Percentiles rank a stretch among this genome's conserved stretches.
phyloP scores from a whole-genome alignment of 805 yeast species.

The Starmerella scarabaei region DNA sequence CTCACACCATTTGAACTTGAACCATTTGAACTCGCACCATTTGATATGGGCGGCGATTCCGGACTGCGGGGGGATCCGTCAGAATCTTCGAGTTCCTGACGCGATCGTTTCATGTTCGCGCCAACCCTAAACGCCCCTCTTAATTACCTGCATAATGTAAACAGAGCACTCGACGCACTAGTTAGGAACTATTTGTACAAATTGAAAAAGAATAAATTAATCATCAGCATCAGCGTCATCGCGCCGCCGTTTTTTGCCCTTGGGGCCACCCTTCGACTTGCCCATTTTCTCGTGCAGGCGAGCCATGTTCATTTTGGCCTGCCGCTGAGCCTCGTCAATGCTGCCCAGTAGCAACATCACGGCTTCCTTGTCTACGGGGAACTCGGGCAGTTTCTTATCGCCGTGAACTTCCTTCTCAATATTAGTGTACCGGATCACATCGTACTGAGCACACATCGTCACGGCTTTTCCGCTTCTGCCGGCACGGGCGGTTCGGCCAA shows the following conservation, averaged over 20 bases:
- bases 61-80: too few relatives aligned
- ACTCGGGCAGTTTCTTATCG: conserved; percentile 67
- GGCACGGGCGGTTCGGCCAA: conserved; percentile 92
- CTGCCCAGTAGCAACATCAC: conserved; percentile 68
- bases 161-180: too few relatives aligned
- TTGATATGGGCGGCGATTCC: too few relatives aligned
- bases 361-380: conserved; percentile 61
- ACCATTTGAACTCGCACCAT: too few relatives aligned
- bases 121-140: too few relatives aligned
- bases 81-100: too few relatives aligned
- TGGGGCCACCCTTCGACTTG: conserved; percentile 29
- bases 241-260: conserved; percentile 29
- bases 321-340: conserved; percentile 84
- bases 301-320: conserved; percentile 70
- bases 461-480: conserved; percentile 90
- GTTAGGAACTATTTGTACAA: too few relatives aligned
- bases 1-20: too few relatives aligned
- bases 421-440: conserved; percentile 72
- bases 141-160: too few relatives aligned
- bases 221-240: conserved; percentile 37
- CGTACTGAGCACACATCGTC: conserved; percentile 87
- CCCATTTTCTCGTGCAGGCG: conserved; percentile 41
- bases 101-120: too few relatives aligned
- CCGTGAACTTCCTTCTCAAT: conserved; percentile 71
- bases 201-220: background rate